phyloP scores from a whole-genome alignment of 2,329 filamentous ascomycete species.

The Neofusicoccum sp. region DNA sequence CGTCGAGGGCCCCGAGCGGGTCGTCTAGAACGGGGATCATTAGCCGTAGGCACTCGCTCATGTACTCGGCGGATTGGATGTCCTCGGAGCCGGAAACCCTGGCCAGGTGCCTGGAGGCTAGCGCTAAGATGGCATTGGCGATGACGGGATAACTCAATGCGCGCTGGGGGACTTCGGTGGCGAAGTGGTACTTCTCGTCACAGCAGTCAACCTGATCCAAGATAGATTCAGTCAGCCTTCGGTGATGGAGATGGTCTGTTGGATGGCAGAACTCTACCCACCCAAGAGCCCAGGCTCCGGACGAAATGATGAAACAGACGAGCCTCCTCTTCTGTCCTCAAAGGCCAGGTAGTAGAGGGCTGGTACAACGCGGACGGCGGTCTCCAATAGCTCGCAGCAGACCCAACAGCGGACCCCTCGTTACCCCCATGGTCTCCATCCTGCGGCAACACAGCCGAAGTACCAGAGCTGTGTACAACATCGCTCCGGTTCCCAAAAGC shows the following conservation, averaged over 20 bases:
- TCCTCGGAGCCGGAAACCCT: constrained; percentile 40
- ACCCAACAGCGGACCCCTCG: background rate
- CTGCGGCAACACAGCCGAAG: background rate
- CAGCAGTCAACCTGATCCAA: constrained; percentile 6
- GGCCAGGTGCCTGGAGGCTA: constrained; percentile 47
- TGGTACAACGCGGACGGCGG: background rate
- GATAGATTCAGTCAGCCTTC: background rate
- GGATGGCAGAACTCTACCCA: background rate
- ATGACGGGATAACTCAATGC: constrained; percentile 49
- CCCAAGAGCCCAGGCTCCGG: background rate
- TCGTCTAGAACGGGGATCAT: constrained; percentile 47
- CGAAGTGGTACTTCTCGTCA: constrained; percentile 35
- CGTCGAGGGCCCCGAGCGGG: constrained; percentile 44
- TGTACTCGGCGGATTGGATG: constrained; percentile 45
- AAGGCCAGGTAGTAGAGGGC: background rate
- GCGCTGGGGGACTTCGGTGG: constrained; percentile 47
- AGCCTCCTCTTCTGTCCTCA: constrained; percentile 1
- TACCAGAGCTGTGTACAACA: background rate
- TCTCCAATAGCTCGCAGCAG: background rate
- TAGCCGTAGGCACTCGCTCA: constrained; percentile 47
- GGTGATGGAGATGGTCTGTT: background rate
- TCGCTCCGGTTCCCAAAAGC: background rate
- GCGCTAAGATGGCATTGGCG: constrained; percentile 47
- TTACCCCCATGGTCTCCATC: background rate
- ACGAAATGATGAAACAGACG: constrained; percentile 12